Percentiles rank a stretch among this genome's conserved stretches.
These are phyloP conservation scores for Pleurozium schreberi DNA, from an alignment of 225 moss, liverwort and hornwort genomes.

Conservation along the genomic window DNA sequence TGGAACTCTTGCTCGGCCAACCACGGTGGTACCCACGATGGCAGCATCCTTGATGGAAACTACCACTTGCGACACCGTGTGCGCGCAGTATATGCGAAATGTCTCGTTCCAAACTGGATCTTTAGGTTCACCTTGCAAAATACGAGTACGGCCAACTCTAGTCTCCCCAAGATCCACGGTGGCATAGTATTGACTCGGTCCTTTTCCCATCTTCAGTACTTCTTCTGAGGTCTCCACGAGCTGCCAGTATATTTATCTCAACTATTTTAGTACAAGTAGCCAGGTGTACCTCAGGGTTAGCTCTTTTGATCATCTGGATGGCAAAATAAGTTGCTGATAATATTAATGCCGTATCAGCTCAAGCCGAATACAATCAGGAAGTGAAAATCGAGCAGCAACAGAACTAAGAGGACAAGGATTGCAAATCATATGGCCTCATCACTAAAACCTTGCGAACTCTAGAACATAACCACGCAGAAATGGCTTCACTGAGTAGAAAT, in stretches of 20 bases:
- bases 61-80: constrained; percentile 30
- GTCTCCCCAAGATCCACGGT: constrained; percentile 48
- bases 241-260: not conserved
- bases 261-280: not conserved
- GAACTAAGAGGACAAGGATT: not conserved
- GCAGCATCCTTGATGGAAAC: constrained; percentile 55
- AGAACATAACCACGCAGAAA: not conserved
- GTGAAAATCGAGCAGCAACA: not conserved
- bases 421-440: not conserved
- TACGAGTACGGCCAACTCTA: constrained; percentile 48
- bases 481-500: not conserved
- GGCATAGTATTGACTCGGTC: constrained; percentile 43
- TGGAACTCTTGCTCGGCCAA: constrained; percentile 31
- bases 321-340: not conserved
- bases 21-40: constrained; percentile 39
- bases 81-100: constrained; percentile 44
- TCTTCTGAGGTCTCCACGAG: constrained; percentile 36
- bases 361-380: not conserved
- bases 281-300: not conserved
- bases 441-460: not conserved
- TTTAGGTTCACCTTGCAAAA: constrained; percentile 35
- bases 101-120: constrained; percentile 52
- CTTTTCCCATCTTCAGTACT: constrained; percentile 9
- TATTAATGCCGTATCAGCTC: not conserved
- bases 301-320: not conserved